A percentile compares a stretch with the other conserved stretches of the same genome.
Evolutionary conservation across 2,329 filamentous ascomycete genomes (phyloP).

Genomic region (Cordyceps cateniannulata): DNA sequence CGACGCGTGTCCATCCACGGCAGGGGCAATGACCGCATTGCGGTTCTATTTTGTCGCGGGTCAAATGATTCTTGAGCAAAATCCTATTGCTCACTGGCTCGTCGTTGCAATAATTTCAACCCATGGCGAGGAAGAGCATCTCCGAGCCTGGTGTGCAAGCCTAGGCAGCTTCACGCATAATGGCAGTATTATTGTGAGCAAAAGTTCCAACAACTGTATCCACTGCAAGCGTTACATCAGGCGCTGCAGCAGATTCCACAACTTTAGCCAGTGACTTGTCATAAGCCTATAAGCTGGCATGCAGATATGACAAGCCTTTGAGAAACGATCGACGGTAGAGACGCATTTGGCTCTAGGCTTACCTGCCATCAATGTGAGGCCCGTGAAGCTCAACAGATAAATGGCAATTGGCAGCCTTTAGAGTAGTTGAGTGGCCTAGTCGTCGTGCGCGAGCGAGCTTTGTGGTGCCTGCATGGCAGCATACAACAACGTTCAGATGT

Average conservation of each 20-base stretch:
- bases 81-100: no score
- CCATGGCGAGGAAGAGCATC: background rate
- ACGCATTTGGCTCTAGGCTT: background rate
- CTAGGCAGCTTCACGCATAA: background rate
- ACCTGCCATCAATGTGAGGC: background rate
- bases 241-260: background rate
- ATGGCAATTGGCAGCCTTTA: background rate
- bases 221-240: conserved; percentile 2
- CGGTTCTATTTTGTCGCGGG: background rate
- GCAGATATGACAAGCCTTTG: background rate
- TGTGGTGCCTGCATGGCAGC: background rate
- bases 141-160: background rate
- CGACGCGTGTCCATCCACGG: background rate
- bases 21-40: background rate
- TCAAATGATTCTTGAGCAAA: background rate
- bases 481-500: background rate
- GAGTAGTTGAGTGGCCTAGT: background rate
- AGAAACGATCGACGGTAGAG: background rate
- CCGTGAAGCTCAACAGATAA: background rate
- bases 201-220: background rate
- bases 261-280: background rate
- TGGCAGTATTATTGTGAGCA: background rate
- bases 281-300: background rate
- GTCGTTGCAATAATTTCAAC: background rate
- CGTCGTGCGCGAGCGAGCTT: background rate